phyloP scores from a whole-genome alignment of 148 eudicot genomes.

The Persicaria maculosa region DNA sequence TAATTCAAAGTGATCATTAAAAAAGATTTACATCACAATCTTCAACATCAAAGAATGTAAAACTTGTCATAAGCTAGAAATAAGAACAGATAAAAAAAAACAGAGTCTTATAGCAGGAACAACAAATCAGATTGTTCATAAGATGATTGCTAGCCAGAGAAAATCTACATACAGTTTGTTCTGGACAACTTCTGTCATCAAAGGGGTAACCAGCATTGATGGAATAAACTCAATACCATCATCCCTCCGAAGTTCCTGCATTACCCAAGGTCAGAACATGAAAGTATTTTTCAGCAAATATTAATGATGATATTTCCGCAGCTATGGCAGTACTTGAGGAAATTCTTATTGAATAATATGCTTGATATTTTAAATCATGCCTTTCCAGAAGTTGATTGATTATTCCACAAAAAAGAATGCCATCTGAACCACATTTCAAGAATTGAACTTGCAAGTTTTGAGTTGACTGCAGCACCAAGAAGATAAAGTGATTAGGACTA shows the following conservation, averaged over 20 bases:
- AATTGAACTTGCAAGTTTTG: conserved; percentile 44
- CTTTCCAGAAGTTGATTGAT: conserved; percentile 33
- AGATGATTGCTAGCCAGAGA: not conserved
- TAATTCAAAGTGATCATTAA: not conserved
- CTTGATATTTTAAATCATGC: conserved; percentile 20
- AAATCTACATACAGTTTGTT: conserved; percentile 38
- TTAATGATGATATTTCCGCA: not conserved
- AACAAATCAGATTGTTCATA: not conserved
- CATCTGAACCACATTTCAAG: conserved; percentile 91
- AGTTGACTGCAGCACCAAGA: conserved; percentile 34
- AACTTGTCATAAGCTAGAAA: not conserved
- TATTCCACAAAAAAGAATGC: conserved; percentile 79
- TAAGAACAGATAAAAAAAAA: not conserved
- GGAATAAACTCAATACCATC: conserved; percentile 26
- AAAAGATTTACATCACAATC: not conserved
- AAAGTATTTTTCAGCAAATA: not conserved
- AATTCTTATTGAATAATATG: not conserved
- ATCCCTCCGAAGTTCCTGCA: conserved; percentile 30
- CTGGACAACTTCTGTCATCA: conserved; percentile 7
- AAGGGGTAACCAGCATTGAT: not conserved
- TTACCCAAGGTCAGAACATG: conserved; percentile 3
- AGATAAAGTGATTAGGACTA: conserved; percentile 2
- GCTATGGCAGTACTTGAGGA: not conserved
- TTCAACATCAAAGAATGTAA: not conserved
- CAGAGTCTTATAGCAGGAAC: not conserved